These are phyloP conservation scores for Leucocoprinus sp. DNA, from an alignment of 768 basidiomycete genomes.

Conservation along the genomic window DNA sequence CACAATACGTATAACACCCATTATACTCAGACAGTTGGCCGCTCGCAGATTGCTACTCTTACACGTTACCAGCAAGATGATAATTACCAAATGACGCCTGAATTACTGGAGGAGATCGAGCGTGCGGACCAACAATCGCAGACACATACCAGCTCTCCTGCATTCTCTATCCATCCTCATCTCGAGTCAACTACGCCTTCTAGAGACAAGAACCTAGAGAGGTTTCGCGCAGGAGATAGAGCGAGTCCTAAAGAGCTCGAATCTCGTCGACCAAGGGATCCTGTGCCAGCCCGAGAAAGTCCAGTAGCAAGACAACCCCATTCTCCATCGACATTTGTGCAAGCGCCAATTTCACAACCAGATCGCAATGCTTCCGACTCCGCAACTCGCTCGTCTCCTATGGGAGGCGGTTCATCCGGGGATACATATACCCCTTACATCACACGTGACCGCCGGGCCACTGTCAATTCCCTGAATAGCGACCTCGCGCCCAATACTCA, in stretches of 20 bases:
- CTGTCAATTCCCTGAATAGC: conserved; percentile 17
- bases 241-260: conserved; percentile 48
- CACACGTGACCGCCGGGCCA: conserved; percentile 32
- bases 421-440: conserved; percentile 31
- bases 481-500: conserved; percentile 26
- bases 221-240: conserved; percentile 43
- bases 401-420: conserved; percentile 37
- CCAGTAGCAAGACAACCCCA: conserved; percentile 38
- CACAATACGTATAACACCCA: conserved; percentile 31
- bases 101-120: conserved; percentile 65
- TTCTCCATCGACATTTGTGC: conserved; percentile 25
- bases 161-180: conserved; percentile 22
- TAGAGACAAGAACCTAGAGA: conserved; percentile 46
- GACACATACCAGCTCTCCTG: conserved; percentile 29
- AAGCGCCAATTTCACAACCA: conserved; percentile 38
- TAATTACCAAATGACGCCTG: conserved; percentile 60
- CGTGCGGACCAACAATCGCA: conserved; percentile 57
- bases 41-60: conserved; percentile 46
- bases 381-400: conserved; percentile 40
- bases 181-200: conserved; percentile 35
- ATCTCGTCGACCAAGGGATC: conserved; percentile 29
- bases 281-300: conserved; percentile 37
- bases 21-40: conserved; percentile 60
- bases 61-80: conserved; percentile 51
- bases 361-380: conserved; percentile 37